phyloP scores from a whole-genome alignment of 768 basidiomycete genomes.

The Rossbeevera mucosa region DNA sequence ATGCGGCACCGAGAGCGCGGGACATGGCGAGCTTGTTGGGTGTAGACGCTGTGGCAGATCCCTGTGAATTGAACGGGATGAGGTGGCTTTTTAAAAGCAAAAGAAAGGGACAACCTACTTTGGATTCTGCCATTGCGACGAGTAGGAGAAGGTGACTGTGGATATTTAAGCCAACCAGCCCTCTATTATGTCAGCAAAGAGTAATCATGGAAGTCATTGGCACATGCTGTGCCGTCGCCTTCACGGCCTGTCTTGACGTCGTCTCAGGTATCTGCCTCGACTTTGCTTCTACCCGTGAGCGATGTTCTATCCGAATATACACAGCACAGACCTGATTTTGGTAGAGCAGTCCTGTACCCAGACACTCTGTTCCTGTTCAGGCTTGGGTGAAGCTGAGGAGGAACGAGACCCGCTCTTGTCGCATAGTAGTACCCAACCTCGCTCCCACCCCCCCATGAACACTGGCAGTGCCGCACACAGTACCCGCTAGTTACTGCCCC shows the following conservation, averaged over 20 bases:
- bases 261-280: constrained; percentile 23
- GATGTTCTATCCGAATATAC: not conserved
- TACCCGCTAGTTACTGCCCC: no score
- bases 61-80: constrained; percentile 6
- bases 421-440: constrained; percentile 17
- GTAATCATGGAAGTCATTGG: constrained; percentile 16
- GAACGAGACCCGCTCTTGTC: constrained; percentile 22
- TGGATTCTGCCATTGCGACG: constrained; percentile 17
- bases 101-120: constrained; percentile 1
- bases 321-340: not conserved
- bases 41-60: constrained; percentile 24
- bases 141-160: no score
- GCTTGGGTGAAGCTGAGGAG: not conserved
- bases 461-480: not conserved
- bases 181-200: not conserved
- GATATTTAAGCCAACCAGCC: not conserved
- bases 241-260: constrained; percentile 21
- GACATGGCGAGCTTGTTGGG: constrained; percentile 76
- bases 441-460: constrained; percentile 26
- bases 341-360: constrained; percentile 24
- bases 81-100: not conserved
- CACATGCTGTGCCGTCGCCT: constrained; percentile 15
- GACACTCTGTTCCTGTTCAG: constrained; percentile 22
- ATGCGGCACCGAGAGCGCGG: constrained; percentile 80
- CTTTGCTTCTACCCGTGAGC: constrained; percentile 21